Conservation (phyloP, 306 rosid genomes). For the Malus fusca region DNA sequence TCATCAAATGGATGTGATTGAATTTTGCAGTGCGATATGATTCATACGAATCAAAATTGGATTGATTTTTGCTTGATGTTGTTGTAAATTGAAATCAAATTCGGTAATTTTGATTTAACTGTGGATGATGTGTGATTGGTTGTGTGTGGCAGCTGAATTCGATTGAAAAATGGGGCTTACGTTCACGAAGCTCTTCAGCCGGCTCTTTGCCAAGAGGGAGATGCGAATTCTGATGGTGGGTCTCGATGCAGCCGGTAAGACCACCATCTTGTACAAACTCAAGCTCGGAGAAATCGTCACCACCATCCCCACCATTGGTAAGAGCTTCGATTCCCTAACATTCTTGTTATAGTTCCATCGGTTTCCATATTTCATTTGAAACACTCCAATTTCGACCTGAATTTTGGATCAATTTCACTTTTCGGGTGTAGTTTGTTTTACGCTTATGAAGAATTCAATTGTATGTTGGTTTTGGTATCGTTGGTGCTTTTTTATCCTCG, state of each 20-base stretch:
- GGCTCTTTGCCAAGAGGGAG: constrained; percentile 85
- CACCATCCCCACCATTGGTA: constrained; percentile 91
- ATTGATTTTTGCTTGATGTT: background rate
- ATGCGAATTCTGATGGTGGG: constrained; percentile 98
- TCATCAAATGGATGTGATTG: constrained; percentile 1
- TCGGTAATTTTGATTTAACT: background rate
- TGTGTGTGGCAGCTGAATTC: background rate
- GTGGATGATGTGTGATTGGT: background rate
- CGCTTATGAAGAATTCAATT: background rate
- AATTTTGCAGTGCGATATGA: background rate
- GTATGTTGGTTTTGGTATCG: background rate
- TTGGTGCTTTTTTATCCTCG: background rate
- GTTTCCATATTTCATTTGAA: background rate
- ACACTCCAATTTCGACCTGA: background rate
- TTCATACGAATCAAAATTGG: background rate
- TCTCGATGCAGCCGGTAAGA: constrained; percentile 99
- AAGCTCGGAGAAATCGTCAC: constrained; percentile 96
- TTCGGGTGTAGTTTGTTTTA: background rate
- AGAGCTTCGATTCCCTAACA: constrained; percentile 1
- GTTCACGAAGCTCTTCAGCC: constrained; percentile 88
- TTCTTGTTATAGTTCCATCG: background rate
- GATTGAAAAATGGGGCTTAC: constrained; percentile 72
- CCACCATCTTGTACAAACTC: constrained; percentile 87
- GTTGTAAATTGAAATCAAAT: background rate
- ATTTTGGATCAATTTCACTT: background rate